Conservation (phyloP, 164 flowering plant genomes). For the Sedum album region DNA sequence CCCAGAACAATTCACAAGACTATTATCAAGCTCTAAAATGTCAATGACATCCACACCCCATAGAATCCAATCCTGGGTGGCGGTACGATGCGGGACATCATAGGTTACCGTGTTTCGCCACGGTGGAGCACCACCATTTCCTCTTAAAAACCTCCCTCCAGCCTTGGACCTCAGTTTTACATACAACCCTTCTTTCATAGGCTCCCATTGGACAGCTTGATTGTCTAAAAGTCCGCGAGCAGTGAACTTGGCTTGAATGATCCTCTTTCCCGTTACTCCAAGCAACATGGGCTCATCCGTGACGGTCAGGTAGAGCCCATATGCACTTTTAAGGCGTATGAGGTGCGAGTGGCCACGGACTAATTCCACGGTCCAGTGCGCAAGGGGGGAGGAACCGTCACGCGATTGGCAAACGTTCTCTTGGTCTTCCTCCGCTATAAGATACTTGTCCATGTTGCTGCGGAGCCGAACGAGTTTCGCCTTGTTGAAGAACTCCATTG, state of each 20-base stretch:
- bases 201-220: constrained; percentile 29
- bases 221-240: constrained; percentile 8
- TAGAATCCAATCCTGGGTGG: constrained; percentile 23
- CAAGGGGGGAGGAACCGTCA: constrained; percentile 22
- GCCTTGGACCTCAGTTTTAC: constrained; percentile 24
- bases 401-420: constrained; percentile 34
- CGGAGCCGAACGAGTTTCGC: constrained; percentile 31
- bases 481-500: constrained; percentile 25
- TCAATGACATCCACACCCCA: constrained; percentile 31
- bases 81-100: constrained; percentile 26
- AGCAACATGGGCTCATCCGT: constrained; percentile 19
- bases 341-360: constrained; percentile 18
- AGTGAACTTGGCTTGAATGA: constrained; percentile 17
- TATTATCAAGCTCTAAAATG: background rate
- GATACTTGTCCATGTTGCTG: constrained; percentile 37
- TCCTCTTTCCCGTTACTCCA: constrained; percentile 29
- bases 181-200: constrained; percentile 20
- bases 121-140: constrained; percentile 35
- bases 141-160: constrained; percentile 30
- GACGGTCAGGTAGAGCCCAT: constrained; percentile 31
- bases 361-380: constrained; percentile 37
- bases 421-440: constrained; percentile 39
- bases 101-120: constrained; percentile 41
- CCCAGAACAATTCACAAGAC: background rate
- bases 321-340: constrained; percentile 33